Evolutionary conservation across 2,329 filamentous ascomycete species (phyloP).

Genomic region (Pseudogymnoascus verrucosus): DNA sequence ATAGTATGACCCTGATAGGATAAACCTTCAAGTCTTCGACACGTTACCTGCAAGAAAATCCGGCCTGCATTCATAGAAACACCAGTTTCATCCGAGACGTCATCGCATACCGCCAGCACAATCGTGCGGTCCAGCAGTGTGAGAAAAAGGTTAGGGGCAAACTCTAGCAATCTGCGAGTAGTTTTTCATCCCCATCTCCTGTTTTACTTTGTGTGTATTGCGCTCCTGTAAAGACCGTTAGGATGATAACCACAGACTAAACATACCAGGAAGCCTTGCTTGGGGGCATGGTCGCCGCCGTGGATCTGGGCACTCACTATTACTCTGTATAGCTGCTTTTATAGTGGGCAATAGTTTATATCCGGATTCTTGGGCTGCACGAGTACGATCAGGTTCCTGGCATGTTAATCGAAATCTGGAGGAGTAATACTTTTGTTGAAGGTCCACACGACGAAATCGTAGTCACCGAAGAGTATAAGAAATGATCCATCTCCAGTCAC

Average conservation of each 20-base stretch:
- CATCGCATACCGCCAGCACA: neutral
- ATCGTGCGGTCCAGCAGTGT: neutral
- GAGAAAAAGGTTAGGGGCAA: neutral
- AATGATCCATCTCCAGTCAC: conserved; percentile 8
- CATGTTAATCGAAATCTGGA: neutral
- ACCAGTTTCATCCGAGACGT: neutral
- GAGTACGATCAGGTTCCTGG: neutral
- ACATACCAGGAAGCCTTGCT: neutral
- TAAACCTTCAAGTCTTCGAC: neutral
- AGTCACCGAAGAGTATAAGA: conserved; percentile 7
- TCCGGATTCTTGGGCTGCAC: neutral
- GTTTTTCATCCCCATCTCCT: neutral
- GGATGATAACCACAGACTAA: neutral
- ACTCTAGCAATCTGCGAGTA: neutral
- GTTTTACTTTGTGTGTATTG: neutral
- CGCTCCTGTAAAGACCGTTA: neutral
- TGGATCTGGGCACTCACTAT: neutral
- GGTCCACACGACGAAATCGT: conserved; percentile 9
- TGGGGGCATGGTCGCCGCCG: neutral
- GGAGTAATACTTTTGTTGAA: conserved; percentile 1
- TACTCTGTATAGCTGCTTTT: neutral
- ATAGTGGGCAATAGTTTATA: neutral
- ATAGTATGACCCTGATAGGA: neutral
- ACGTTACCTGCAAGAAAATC: neutral
- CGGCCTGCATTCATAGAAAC: neutral